Percentiles rank a stretch among this genome's conserved stretches.
Conservation (phyloP, 129 eudicot genomes). For the Apium graveolens region DNA sequence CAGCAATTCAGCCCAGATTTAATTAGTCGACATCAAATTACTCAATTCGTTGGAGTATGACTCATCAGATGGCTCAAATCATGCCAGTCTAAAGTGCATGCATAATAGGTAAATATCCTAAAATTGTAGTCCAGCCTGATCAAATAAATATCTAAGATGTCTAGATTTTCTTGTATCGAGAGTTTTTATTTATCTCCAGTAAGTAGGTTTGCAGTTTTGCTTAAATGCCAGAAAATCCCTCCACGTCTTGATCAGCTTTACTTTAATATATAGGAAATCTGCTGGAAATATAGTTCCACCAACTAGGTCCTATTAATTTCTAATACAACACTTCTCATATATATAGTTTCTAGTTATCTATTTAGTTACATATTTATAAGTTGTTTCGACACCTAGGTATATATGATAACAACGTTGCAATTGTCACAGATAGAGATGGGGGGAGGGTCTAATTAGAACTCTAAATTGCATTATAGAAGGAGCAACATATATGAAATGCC, state of each 20-base stretch:
- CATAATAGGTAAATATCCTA: no score
- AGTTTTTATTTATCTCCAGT: background rate
- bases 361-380: background rate
- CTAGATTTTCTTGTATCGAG: background rate
- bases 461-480: conserved; percentile 16
- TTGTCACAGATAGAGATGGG: background rate
- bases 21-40: no score
- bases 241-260: background rate
- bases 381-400: background rate
- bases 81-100: no score
- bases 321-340: background rate
- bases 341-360: background rate
- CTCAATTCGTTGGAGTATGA: no score
- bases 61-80: no score
- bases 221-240: background rate
- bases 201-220: background rate
- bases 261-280: background rate
- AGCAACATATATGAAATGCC: conserved; percentile 35
- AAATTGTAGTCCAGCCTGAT: background rate
- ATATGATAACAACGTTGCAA: background rate
- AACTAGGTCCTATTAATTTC: background rate
- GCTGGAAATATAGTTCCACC: background rate
- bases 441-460: background rate
- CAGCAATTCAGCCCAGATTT: no score
- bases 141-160: background rate